Conservation (phyloP, 2,329 filamentous ascomycete genomes). For the Fusarium goolgardi region DNA sequence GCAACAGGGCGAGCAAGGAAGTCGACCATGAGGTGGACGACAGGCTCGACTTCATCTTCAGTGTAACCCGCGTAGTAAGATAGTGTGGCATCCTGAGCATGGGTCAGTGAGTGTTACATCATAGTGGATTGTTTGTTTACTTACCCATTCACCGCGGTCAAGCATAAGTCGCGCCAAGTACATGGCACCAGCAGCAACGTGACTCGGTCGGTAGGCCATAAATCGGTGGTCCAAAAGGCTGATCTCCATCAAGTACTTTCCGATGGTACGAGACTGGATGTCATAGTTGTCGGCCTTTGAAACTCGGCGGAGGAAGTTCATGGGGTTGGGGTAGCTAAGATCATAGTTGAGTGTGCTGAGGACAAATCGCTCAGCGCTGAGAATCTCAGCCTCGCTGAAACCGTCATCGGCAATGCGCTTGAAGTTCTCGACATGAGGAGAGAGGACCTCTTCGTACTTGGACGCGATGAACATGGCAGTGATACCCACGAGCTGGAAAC, state of each 20-base stretch:
- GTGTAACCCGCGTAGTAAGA: slow-evolving; percentile 92
- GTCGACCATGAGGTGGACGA: slow-evolving; percentile 94
- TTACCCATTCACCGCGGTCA: slow-evolving; percentile 90
- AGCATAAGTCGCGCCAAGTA: slow-evolving; percentile 92
- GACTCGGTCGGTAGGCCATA: slow-evolving; percentile 88
- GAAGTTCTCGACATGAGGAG: slow-evolving; percentile 97
- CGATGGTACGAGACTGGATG: slow-evolving; percentile 95
- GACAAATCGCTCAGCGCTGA: slow-evolving; percentile 96
- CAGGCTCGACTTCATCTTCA: slow-evolving; percentile 91
- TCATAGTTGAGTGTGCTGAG: slow-evolving; percentile 94
- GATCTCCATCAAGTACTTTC: slow-evolving; percentile 98
- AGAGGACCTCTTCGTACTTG: slow-evolving; percentile 98
- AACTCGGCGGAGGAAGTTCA: slow-evolving; percentile 99
- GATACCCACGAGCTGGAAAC: slow-evolving; percentile 94
- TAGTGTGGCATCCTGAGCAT: slow-evolving; percentile 78
- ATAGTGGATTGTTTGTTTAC: slow-evolving; percentile 49
- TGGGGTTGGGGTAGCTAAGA: slow-evolving; percentile 97
- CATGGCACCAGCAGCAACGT: slow-evolving; percentile 93
- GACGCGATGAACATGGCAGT: slow-evolving; percentile 99
- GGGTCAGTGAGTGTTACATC: slow-evolving; percentile 47
- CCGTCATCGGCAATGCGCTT: slow-evolving; percentile 96
- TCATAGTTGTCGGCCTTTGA: slow-evolving; percentile 99
- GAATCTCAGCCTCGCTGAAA: slow-evolving; percentile 93
- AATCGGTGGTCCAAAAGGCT: slow-evolving; percentile 95
- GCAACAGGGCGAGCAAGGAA: slow-evolving; percentile 91